These are phyloP conservation scores for Arthrobotrys iridis DNA, from an alignment of 2,329 filamentous ascomycete genomes.

Conservation along the genomic window DNA sequence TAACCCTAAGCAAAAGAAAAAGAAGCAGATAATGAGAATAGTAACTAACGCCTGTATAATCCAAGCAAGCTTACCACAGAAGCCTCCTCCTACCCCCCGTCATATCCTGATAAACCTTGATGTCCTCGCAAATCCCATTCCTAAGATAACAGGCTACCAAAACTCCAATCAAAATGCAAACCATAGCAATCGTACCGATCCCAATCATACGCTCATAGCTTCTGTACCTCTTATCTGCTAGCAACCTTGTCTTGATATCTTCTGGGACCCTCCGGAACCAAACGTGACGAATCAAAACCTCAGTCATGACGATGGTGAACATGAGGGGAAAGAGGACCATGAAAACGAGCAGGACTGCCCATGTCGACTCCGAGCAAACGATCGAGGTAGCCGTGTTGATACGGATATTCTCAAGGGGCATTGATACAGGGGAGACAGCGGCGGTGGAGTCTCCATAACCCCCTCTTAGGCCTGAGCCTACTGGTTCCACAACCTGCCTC, in stretches of 20 bases:
- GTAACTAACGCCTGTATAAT: not conserved
- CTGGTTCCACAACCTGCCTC: constrained; percentile 16
- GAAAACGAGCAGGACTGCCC: constrained; percentile 29
- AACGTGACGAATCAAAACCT: constrained; percentile 31
- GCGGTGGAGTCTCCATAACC: not conserved
- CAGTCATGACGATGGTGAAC: constrained; percentile 28
- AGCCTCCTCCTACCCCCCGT: not conserved
- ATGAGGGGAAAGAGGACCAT: constrained; percentile 28
- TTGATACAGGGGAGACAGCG: not conserved
- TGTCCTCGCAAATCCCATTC: constrained; percentile 42
- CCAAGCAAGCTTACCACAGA: not conserved
- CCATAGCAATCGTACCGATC: constrained; percentile 4
- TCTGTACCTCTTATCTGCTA: constrained; percentile 12
- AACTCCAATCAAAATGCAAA: constrained; percentile 28
- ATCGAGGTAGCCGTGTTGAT: constrained; percentile 42
- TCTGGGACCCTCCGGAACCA: constrained; percentile 40
- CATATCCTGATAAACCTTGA: constrained; percentile 17
- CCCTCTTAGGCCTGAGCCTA: not conserved
- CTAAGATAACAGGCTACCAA: constrained; percentile 39
- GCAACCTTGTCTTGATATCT: constrained; percentile 10
- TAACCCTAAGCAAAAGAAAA: not conserved
- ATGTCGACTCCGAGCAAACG: constrained; percentile 44
- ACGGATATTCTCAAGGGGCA: not conserved
- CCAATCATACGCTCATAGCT: constrained; percentile 23
- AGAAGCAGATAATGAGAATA: not conserved